Base-by-base conservation (phyloP, 1,284 basidiomycete species). In the Microbotryomycetes sp. region DNA sequence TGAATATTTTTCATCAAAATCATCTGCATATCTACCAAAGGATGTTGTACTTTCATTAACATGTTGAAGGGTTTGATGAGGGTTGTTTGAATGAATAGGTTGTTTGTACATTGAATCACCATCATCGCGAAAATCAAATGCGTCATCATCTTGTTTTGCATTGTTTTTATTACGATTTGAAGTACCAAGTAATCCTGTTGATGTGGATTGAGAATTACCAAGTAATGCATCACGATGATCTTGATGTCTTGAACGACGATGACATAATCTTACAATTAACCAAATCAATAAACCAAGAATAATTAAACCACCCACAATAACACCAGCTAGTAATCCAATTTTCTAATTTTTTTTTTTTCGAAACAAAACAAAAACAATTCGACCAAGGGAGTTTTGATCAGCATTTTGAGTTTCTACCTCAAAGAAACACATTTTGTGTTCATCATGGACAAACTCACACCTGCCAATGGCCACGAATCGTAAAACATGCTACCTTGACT, bases 291-390 rank as follows among this genome's bases (percentile, higher is more conserved):
- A 30, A 29, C 25, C 50, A 19, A 52, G 26, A n/a, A 52, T 29
- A 6, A 52, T 30, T 29, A 52, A 52, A n/a, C 50, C 50, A 7
- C 12, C 50, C 14, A 52, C 50, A 19, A 25, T 30, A 29, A 52
- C 30, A 52, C 50, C 50, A 19, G 30, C 50, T n/a, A 30, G 30
- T n/a, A 52, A 52, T 9, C 26, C 50, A 19, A 52, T 52, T 30
- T 52, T 52, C n/a, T n/a, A n/a, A n/a, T n/a, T n/a, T n/a, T n/a
- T n/a, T n/a, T n/a, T n/a, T n/a, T n/a, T n/a, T n/a, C n/a, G n/a
- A n/a, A n/a, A n/a, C n/a, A n/a, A n/a, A n/a, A n/a, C n/a, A n/a
- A n/a, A n/a, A n/a, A n/a, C n/a, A n/a, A n/a, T n/a, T n/a, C n/a
- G n/a, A n/a, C n/a, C n/a, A n/a, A n/a, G n/a, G n/a, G n/a, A n/a